phyloP scores from a whole-genome alignment of 1,284 basidiomycete genomes.

The Cutaneotrichosporon curvatum region DNA sequence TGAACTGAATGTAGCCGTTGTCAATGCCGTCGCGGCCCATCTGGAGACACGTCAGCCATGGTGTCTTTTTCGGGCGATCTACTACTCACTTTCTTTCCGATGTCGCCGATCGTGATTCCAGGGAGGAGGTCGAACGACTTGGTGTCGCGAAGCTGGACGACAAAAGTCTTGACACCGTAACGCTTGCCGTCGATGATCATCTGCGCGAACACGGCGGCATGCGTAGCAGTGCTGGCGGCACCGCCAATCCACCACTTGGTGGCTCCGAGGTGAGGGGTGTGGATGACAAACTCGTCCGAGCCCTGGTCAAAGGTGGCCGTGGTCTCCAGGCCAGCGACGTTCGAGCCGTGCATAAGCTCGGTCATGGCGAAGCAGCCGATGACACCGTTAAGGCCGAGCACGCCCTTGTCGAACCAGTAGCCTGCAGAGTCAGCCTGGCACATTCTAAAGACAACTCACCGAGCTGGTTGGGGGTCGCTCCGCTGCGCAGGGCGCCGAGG shows the following conservation, averaged over 20 bases:
- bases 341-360: conserved; percentile 49
- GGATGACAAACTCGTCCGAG: conserved; percentile 54
- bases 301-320: conserved; percentile 53
- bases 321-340: conserved; percentile 55
- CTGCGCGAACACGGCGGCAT: conserved; percentile 54
- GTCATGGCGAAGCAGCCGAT: conserved; percentile 57
- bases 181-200: conserved; percentile 52
- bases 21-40: conserved; percentile 63
- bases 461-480: conserved; percentile 45
- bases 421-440: conserved; percentile 26
- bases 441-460: conserved; percentile 23
- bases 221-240: conserved; percentile 54
- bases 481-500: conserved; percentile 46
- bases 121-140: conserved; percentile 50
- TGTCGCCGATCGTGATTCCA: conserved; percentile 54
- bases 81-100: conserved; percentile 49
- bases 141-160: conserved; percentile 52
- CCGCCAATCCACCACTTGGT: conserved; percentile 57
- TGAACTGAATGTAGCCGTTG: conserved; percentile 72
- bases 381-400: conserved; percentile 51
- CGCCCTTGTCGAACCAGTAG: conserved; percentile 54
- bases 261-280: conserved; percentile 52
- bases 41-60: conserved; percentile 9
- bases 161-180: conserved; percentile 55
- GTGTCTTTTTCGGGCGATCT: too few species aligned